Evolutionary conservation across 23 red algal species (phyloP), one percentile per base, ranked within the genome.

Genomic region (Cyanidioschyzon merolae): DNA sequence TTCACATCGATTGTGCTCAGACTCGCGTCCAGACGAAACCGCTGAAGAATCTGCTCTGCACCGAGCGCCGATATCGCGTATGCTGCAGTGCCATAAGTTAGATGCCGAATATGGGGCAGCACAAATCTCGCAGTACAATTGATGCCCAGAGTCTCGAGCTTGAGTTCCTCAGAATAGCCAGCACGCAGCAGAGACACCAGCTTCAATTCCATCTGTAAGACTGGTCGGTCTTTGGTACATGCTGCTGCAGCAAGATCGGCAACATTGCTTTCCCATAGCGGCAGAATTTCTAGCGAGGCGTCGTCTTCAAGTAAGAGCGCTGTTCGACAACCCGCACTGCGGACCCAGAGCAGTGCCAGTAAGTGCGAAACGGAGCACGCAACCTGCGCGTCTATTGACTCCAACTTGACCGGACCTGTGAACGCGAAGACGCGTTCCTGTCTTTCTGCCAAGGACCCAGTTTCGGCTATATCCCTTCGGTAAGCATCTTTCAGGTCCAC

Each of bases 181-280:
- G 12, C 63, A 12, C 32, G 21, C n/a, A 71, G 63, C 12, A 71
- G 32, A 7, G 63, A 71, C 16, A 71, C 63, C 12, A 71, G 63
- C 29, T 71, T 71, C n/a, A 71, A 7, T 27, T 71, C 63, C 63
- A 71, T 71, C 32, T 71, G 63, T 7, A 71, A 27, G n/a, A 71
- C 21, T 71, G 63, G 63, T 3, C 32, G 21, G 63, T 7, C 29
- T 27, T 25, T 25, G 16, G 63, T 71, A 27, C 63, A 71, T 35
- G 63, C 63, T 35, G 21, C 12, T 7, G n/a, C n/a, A 15, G 30
- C 32, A 25, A 71, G 2, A 32, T 71, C n/a, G 12, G 63, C 63
- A 3, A 71, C 63, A 3, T 7, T 7, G n/a, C 7, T 35, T 17
- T 71, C 63, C 63, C 63, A 71, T 71, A 71, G 63, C 63, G 63